Base-by-base conservation (phyloP, 805 yeast genomes). In the Candida ponderosae region DNA sequence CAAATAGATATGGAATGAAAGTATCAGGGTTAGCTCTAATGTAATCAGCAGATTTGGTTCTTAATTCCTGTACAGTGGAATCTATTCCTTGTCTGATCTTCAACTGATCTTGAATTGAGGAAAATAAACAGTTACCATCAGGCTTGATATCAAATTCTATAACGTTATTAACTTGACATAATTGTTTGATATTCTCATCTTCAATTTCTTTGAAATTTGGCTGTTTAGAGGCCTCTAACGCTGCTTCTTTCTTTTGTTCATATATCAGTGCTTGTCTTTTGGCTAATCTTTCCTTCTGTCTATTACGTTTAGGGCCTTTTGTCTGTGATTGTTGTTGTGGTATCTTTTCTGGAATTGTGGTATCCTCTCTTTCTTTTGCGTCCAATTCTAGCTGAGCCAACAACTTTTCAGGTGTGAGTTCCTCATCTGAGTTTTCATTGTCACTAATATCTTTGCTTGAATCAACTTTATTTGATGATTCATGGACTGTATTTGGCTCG, bases 101-200 rank as follows among this genome's bases (percentile, higher is more conserved):
- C 43, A 90, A 60, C 53, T 90, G 97, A 54, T 90, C 96, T 18
- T 79, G 66, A 16, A 90, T 70, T 0, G 96, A 81, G 4, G 90
- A 84, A 65, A 87, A 93, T 24, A 90, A 62, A 66, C 98, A 93
- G 57, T 90, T 90, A 0, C 97, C 98, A 57, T 90, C 97, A 0
- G 97, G 95, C 41, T 70, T 65, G 33, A 88, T 83, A 46, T 88
- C 95, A 42, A 68, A 60, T 45, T 80, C 78, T 17, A 44, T 51
- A n/a, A 86, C 61, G 5, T 68, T 61, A 24, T 70, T 63, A 19
- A 70, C 38, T 2, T 53, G 46, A 42, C 93, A 74, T 20, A 81
- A 51, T 28, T 65, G 65, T 16, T 65, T 66, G 54, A 90, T 68
- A 34, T 78, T 75, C 13, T 77, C 82, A 40, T 76, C 68, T 61